Evolutionary conservation across 768 basidiomycete species (phyloP), one percentile per base, ranked within the genome.

Genomic region (Panaeolus cyanescens): DNA sequence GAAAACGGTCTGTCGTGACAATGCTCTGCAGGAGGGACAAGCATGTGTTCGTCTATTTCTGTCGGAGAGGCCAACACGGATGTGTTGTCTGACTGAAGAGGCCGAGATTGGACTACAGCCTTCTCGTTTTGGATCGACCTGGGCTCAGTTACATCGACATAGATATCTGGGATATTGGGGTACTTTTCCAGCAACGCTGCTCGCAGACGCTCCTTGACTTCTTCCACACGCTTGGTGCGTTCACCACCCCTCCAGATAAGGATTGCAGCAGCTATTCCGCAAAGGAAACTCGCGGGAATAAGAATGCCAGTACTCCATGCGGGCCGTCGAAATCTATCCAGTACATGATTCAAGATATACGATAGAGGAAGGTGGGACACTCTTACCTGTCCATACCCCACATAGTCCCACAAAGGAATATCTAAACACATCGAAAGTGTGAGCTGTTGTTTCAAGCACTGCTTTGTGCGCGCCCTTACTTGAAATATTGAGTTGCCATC

Each of bases 401-500:
- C 91, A 93, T 93, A 45, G 82, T 85, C 9, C 83, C 88, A 66
- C 91, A 91, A 6, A 93, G 75, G 19, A 89, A 80, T 53, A 83
- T 79, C 84, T 89, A 61, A 55, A 32, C 12, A 25, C 22, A 19
- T 33, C n/a, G 22, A 57, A 22, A 15, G 54, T 13, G 17, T 30
- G 33, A 55, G 62, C 28, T 12, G 8, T 10, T 7, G 30, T 4
- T 15, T 12, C 6, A 61, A 13, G 19, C 13, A 42, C 39, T 8
- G 31, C 20, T 12, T 33, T 9, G 13, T 20, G 42, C 62, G 19
- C n/a, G n/a, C n/a, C 1, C 67, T 64, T 55, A 85, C 88, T 75
- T 94, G 93, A 71, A 94, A 95, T 61, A 92, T 71, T 0, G 91
- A 92, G 73, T 95, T 95, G 36, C 87, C 83, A 66, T 90, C 89